These are phyloP conservation scores for Fusarium duplospermum DNA, from an alignment of 2,329 filamentous ascomycete genomes.

Conservation along the genomic window DNA sequence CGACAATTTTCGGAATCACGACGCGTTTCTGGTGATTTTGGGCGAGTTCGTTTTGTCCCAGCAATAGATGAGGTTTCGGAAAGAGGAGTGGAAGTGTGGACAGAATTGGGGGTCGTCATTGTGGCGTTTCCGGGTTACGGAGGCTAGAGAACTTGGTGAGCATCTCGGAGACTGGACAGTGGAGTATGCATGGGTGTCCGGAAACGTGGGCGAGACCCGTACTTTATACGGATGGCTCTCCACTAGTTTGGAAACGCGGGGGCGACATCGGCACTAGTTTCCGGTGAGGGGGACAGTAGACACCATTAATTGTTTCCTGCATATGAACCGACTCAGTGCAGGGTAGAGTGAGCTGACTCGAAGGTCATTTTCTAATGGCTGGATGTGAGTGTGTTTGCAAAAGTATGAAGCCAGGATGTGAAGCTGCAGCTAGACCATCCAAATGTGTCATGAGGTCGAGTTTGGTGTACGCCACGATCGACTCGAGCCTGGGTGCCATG, in stretches of 20 bases:
- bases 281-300: background rate
- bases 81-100: background rate
- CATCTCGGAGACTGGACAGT: background rate
- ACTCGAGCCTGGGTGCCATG: too few species aligned
- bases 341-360: background rate
- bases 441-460: too few species aligned
- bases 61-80: background rate
- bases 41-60: conserved; percentile 18
- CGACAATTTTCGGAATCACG: conserved; percentile 29
- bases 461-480: too few species aligned
- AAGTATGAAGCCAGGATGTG: background rate
- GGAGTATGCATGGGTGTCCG: background rate
- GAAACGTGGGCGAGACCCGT: background rate
- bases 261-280: background rate
- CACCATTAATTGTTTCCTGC: background rate
- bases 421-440: background rate
- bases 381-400: background rate
- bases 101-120: background rate
- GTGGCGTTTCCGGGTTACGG: background rate
- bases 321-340: background rate
- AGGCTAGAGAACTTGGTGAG: background rate
- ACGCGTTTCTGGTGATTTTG: conserved; percentile 20
- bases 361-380: background rate
- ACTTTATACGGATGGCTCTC: background rate
- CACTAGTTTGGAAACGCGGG: background rate